Conservation (phyloP, 2,329 filamentous ascomycete genomes). For the Fusarium fujikuroi region DNA sequence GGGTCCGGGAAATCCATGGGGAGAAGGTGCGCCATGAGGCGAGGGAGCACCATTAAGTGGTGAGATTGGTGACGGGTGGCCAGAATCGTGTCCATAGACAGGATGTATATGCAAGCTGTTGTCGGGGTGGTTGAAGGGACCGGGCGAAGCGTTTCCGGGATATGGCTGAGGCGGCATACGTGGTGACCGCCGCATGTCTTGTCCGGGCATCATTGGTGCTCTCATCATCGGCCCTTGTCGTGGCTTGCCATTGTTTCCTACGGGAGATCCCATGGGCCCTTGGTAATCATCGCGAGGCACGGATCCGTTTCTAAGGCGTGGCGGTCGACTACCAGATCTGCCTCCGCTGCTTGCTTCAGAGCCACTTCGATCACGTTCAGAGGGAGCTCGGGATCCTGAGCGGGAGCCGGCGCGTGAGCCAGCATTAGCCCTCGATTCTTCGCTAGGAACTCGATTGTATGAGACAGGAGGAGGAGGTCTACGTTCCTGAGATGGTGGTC, state of each 20-base stretch:
- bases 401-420: slow-evolving; percentile 31
- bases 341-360: slow-evolving; percentile 64
- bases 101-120: slow-evolving; percentile 36
- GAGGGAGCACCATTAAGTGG: slow-evolving; percentile 39
- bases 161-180: slow-evolving; percentile 59
- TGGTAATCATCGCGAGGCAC: slow-evolving; percentile 52
- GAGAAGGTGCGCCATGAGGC: slow-evolving; percentile 21
- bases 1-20: slow-evolving; percentile 25
- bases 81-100: slow-evolving; percentile 49
- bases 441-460: slow-evolving; percentile 58
- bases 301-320: slow-evolving; percentile 53
- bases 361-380: slow-evolving; percentile 64
- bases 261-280: slow-evolving; percentile 36
- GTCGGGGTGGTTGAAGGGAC: slow-evolving; percentile 37
- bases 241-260: slow-evolving; percentile 40
- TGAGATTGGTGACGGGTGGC: slow-evolving; percentile 59
- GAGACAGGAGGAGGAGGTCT: slow-evolving; percentile 55
- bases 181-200: slow-evolving; percentile 56
- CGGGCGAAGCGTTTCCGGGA: slow-evolving; percentile 28
- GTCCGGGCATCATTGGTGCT: slow-evolving; percentile 60
- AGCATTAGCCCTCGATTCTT: slow-evolving; percentile 52
- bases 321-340: slow-evolving; percentile 53
- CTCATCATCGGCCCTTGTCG: slow-evolving; percentile 51
- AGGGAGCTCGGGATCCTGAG: slow-evolving; percentile 47
- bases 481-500: slow-evolving; percentile 57